A percentile compares a stretch with the other conserved stretches of the same genome.
Evolutionary conservation across 2,329 filamentous ascomycete species (phyloP).

Genomic region (Trichoderma polysporum): DNA sequence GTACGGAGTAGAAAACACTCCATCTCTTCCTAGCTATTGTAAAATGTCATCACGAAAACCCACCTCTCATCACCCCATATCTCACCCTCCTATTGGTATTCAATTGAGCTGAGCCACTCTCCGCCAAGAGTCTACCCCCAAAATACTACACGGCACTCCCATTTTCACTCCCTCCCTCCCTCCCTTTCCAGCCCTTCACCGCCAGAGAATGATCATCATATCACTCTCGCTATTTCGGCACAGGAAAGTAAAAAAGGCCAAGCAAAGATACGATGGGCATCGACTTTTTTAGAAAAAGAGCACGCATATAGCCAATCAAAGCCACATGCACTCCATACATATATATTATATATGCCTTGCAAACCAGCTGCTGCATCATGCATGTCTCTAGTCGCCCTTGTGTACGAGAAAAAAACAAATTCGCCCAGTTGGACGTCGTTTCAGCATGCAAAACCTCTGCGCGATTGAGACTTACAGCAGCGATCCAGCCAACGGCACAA

Average conservation of each 20-base stretch:
- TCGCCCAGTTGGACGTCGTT: not conserved
- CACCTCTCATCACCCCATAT: not conserved
- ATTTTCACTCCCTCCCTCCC: not conserved
- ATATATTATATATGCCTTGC: not conserved
- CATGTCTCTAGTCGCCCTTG: not conserved
- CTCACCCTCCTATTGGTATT: not conserved
- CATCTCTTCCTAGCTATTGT: not conserved
- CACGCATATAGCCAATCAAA: not conserved
- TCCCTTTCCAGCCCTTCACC: not conserved
- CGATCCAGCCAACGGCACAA: not conserved
- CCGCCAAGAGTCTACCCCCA: not conserved
- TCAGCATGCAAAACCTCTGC: not conserved
- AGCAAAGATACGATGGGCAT: too few species aligned
- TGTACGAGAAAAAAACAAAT: not conserved
- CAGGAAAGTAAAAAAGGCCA: not conserved
- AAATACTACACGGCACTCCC: not conserved
- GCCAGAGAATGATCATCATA: not conserved
- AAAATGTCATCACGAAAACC: not conserved
- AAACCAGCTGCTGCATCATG: not conserved
- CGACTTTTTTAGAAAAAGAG: not conserved
- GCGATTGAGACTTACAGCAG: not conserved
- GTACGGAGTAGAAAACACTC: not conserved
- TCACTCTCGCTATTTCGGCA: not conserved
- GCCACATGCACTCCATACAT: not conserved
- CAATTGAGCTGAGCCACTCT: slow-evolving; percentile 4